phyloP scores from a whole-genome alignment of 352 stramenopile genomes.

The Globisporangium camurandrum region DNA sequence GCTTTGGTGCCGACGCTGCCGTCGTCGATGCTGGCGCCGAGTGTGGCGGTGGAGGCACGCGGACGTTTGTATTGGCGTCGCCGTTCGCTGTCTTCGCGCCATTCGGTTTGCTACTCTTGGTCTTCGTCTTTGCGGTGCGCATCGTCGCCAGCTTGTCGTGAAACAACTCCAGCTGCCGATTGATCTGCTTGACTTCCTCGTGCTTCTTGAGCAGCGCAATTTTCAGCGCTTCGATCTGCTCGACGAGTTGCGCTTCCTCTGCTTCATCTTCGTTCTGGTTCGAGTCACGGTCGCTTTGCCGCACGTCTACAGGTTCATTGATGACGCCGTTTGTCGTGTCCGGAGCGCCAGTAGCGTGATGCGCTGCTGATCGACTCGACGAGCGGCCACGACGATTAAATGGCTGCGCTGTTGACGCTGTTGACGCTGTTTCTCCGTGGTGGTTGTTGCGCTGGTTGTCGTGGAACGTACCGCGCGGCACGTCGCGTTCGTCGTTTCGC shows the following conservation, averaged over 20 bases:
- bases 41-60: neutral
- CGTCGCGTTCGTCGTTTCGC: slow-evolving; percentile 5
- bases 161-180: slow-evolving; percentile 39
- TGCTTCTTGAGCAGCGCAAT: slow-evolving; percentile 63
- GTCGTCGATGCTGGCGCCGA: slow-evolving; percentile 9
- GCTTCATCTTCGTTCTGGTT: slow-evolving; percentile 55
- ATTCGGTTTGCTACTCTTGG: neutral
- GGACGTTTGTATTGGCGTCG: neutral
- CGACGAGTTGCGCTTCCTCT: slow-evolving; percentile 44
- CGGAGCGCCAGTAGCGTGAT: slow-evolving; percentile 4
- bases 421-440: neutral
- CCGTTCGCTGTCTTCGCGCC: neutral
- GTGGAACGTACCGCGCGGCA: neutral
- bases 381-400: slow-evolving; percentile 1
- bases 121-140: slow-evolving; percentile 7
- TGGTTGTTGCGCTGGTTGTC: slow-evolving; percentile 17
- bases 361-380: neutral
- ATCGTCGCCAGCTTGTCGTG: slow-evolving; percentile 45
- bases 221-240: slow-evolving; percentile 64
- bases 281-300: slow-evolving; percentile 22
- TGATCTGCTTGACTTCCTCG: slow-evolving; percentile 69
- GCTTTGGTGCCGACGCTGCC: no score
- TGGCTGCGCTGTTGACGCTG: neutral
- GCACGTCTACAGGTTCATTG: slow-evolving; percentile 11
- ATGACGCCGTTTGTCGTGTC: neutral